Percentiles rank a stretch among this genome's conserved stretches.
phyloP scores from a whole-genome alignment of 768 basidiomycete species.

The Xerocomus spinulosus region DNA sequence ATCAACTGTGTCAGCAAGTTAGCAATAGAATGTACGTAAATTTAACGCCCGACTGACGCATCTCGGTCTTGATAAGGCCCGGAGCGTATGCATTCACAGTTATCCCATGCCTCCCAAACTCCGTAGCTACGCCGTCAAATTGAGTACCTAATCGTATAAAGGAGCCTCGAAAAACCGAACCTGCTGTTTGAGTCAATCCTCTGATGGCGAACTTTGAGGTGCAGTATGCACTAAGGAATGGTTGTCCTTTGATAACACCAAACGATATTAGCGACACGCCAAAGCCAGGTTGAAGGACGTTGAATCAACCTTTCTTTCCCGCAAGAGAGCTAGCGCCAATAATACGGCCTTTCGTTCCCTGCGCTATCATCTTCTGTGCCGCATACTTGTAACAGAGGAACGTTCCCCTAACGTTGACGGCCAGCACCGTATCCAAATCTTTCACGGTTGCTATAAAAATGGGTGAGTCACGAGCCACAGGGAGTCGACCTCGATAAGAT shows the following conservation, averaged over 20 bases:
- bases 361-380: constrained; percentile 41
- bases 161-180: background rate
- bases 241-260: constrained; percentile 24
- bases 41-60: constrained; percentile 21
- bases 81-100: constrained; percentile 35
- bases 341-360: constrained; percentile 39
- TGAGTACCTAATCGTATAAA: background rate
- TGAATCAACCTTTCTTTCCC: constrained; percentile 34
- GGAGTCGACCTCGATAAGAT: background rate
- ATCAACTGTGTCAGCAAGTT: constrained; percentile 11
- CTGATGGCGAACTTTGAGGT: constrained; percentile 41
- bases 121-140: constrained; percentile 25
- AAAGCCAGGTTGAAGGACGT: no score
- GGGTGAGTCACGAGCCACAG: background rate
- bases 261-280: background rate
- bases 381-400: constrained; percentile 42
- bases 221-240: constrained; percentile 29
- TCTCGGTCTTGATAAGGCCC: constrained; percentile 25
- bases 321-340: constrained; percentile 37
- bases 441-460: constrained; percentile 26
- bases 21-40: background rate
- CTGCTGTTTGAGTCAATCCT: constrained; percentile 37
- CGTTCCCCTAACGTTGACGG: constrained; percentile 38
- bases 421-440: constrained; percentile 31
- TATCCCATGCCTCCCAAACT: constrained; percentile 29